Percentiles rank a stretch among this genome's conserved stretches.
These are phyloP conservation scores for Aegilops bicornis DNA, from an alignment of 176 grass and related monocot genomes.

Conservation along the genomic window DNA sequence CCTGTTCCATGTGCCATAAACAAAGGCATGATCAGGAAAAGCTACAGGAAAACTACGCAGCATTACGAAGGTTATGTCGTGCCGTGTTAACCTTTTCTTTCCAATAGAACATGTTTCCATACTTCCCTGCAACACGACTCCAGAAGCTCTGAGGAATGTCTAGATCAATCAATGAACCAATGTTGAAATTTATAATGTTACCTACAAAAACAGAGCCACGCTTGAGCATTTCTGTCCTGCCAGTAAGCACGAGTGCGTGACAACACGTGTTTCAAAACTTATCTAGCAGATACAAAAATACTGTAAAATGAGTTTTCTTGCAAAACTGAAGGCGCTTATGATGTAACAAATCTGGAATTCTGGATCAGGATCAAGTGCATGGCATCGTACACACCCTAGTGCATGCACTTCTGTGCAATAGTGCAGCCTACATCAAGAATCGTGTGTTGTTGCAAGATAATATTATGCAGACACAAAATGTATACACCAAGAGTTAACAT, in stretches of 20 bases:
- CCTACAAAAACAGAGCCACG: conserved; percentile 37
- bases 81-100: conserved; percentile 67
- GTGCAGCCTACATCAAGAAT: not conserved
- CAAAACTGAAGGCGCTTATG: not conserved
- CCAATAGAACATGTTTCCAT: conserved; percentile 90
- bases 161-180: conserved; percentile 85
- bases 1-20: conserved; percentile 47
- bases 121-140: conserved; percentile 83
- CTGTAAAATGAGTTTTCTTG: not conserved
- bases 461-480: not conserved
- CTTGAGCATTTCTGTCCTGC: not conserved
- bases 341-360: not conserved
- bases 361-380: not conserved
- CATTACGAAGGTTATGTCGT: not conserved
- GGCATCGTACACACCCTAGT: not conserved
- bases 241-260: not conserved
- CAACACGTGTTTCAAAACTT: not conserved
- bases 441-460: not conserved
- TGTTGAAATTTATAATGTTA: conserved; percentile 94
- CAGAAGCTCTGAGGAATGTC: conserved; percentile 82
- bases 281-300: not conserved
- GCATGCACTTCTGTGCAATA: not conserved
- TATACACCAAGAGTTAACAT: not conserved
- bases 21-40: conserved; percentile 14
- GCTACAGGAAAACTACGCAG: not conserved